Evolutionary conservation across 1,284 basidiomycete species (phyloP), one percentile per base, ranked within the genome.

Genomic region (Papiliotrema flavescens): DNA sequence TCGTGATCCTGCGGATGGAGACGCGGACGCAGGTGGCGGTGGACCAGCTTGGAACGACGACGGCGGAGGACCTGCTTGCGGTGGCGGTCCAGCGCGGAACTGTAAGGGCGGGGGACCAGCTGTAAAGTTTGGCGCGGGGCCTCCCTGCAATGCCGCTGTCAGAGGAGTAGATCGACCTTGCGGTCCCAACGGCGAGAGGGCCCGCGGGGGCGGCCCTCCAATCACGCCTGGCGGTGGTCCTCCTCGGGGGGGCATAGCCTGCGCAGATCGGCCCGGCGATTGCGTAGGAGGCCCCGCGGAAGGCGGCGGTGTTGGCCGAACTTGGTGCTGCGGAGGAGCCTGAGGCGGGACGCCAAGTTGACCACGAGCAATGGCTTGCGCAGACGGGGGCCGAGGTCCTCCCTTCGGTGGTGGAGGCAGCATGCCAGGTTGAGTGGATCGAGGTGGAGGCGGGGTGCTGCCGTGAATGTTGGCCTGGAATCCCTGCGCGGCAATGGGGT

Each of bases 181-280:
- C 26, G 61, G 64, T 35, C 70, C 65, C 11, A 67, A 55, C 3
- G 77, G 78, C n/a, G 76, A 75, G 40, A 72, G 62, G 26, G 77
- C 76, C 17, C 74, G 72, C 28, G 75, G 78, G 41, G 78, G 78
- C n/a, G 76, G 77, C 32, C 78, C 78, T 51, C 80, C 80, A 22
- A 79, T 71, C 20, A 78, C 79, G 35, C 76, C 69, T 2, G 74
- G 77, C 44, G 81, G 78, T 45, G 79, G 80, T 40, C 70, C 68
- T 14, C 61, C 66, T 50, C 61, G 58, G 14, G 63, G 69, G 28
- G 67, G 55, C 19, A 34, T 15, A 20, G 41, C 51, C 19, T 35
- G 47, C 14, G 48, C 39, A 20, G 53, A 37, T 24, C 51, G 51
- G 19, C 52, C 41, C 37, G 37, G 32, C 40, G 23, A 8, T 40